Base-by-base conservation (phyloP, 805 yeast species). In the Starmera amethionina region DNA sequence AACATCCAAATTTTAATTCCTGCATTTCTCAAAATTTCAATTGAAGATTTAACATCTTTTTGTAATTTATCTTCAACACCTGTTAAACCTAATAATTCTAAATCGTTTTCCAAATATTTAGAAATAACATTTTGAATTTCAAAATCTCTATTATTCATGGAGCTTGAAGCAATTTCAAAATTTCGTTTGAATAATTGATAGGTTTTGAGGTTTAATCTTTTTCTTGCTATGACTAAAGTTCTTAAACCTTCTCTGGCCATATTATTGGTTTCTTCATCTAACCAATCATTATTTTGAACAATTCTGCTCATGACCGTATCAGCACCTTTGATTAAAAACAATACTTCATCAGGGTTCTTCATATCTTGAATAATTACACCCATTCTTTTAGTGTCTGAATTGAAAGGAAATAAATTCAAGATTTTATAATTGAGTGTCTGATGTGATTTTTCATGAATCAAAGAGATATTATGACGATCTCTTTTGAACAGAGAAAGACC, bases 1-100 rank as follows among this genome's bases (percentile, higher is more conserved):
- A 93, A 67, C 98, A 93, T 94, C 99, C 99, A 93, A 39, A 93
- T 93, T 53, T 89, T 89, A 41, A 94, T 77, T 4, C 97, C 98
- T 0, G 97, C 99, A 62, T 94, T 93, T 50, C 98, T 74, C 49
- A 93, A 68, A 30, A 89, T 69, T 64, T 93, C 99, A 43, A 93
- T 79, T 0, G 96, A 86, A 0, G 94, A 73, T 61, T 90, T 90
- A 37, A 94, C 96, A 58, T 90, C 88, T 42, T 76, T 72, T 58
- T 93, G 99, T 37, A 93, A 70, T 56, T 87, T 85, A 58, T 93
- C 99, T 57, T 93, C 99, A 19, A 93, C 99, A 46, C 99, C 99
- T 0, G 98, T 93, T 33, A 93, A 66, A 0, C 98, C 99, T 38
- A 87, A 62, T 22, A 93, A 68, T 52, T 89, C 97, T 36, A 93